Evolutionary conservation across 768 basidiomycete genomes (phyloP).

Genomic region (Leccinum obscurum): DNA sequence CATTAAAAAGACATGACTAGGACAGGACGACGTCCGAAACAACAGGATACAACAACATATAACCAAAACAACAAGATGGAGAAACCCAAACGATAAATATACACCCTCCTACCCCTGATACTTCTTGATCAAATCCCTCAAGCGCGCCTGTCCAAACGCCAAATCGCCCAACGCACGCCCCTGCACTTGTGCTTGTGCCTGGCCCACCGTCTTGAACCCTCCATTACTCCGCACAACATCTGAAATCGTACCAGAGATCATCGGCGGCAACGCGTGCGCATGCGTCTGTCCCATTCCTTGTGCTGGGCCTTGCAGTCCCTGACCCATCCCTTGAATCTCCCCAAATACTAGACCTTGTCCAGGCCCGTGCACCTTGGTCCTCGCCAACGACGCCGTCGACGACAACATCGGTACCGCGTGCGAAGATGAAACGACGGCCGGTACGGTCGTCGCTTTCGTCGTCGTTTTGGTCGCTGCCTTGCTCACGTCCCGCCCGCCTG

Average conservation of each 20-base stretch:
- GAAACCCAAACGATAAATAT: neutral
- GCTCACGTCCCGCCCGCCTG: constrained; percentile 14
- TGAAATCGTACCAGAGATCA: constrained; percentile 34
- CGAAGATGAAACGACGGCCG: constrained; percentile 69
- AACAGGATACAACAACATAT: neutral
- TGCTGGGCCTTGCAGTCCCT: neutral
- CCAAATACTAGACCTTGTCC: constrained; percentile 16
- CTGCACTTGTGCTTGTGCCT: neutral
- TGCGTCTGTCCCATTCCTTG: constrained; percentile 18
- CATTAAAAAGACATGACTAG: neutral
- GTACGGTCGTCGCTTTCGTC: constrained; percentile 65
- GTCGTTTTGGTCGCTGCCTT: constrained; percentile 45
- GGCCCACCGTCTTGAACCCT: neutral
- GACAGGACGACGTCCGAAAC: neutral
- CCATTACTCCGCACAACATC: constrained; percentile 13
- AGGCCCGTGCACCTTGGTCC: constrained; percentile 35
- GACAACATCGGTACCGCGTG: constrained; percentile 73
- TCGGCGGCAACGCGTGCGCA: constrained; percentile 28
- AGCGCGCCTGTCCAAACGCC: constrained; percentile 74
- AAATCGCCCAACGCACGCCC: constrained; percentile 43
- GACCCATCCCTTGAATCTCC: neutral
- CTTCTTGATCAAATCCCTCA: constrained; percentile 80
- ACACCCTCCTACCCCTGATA: constrained; percentile 52
- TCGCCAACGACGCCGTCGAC: constrained; percentile 73
- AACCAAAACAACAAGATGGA: neutral